A percentile compares a stretch with the other conserved stretches of the same genome.
phyloP scores from a whole-genome alignment of 805 yeast species.

The Candida oleophila region DNA sequence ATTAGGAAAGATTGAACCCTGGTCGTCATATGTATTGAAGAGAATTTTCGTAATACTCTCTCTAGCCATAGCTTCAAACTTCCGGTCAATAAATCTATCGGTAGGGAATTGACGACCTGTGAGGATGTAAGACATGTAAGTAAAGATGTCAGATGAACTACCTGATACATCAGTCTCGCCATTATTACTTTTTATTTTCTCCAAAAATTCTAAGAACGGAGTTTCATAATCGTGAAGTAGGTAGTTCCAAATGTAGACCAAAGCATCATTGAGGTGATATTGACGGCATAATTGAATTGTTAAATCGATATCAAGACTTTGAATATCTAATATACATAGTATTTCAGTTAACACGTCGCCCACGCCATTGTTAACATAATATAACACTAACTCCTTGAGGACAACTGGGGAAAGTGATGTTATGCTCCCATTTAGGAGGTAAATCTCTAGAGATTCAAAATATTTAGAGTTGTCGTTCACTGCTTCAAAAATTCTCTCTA shows the following conservation, averaged over 20 bases:
- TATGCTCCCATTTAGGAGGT: constrained; percentile 48
- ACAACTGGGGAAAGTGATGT: constrained; percentile 58
- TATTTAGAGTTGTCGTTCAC: constrained; percentile 36
- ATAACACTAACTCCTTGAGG: constrained; percentile 58
- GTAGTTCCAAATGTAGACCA: constrained; percentile 69
- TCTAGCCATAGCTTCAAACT: constrained; percentile 43
- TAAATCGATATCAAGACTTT: constrained; percentile 73
- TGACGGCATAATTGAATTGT: constrained; percentile 62
- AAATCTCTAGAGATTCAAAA: constrained; percentile 52
- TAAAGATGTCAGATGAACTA: constrained; percentile 24
- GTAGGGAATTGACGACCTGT: constrained; percentile 85
- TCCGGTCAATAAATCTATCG: constrained; percentile 44
- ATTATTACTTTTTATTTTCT: constrained; percentile 8
- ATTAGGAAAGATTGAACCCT: constrained; percentile 62
- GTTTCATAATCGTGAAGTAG: constrained; percentile 68
- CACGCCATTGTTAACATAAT: constrained; percentile 31
- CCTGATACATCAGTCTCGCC: constrained; percentile 24
- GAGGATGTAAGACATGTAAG: constrained; percentile 65
- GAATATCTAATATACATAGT: constrained; percentile 66
- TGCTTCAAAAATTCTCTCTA: constrained; percentile 24
- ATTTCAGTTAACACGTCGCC: constrained; percentile 61
- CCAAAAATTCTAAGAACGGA: constrained; percentile 60
- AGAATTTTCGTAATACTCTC: constrained; percentile 51
- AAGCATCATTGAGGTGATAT: constrained; percentile 58
- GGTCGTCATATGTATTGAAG: constrained; percentile 52